Percentiles rank a stretch among this genome's conserved stretches.
These are phyloP conservation scores for Anthoceros angustus DNA, from an alignment of 225 moss, liverwort and hornwort genomes.

Conservation along the genomic window DNA sequence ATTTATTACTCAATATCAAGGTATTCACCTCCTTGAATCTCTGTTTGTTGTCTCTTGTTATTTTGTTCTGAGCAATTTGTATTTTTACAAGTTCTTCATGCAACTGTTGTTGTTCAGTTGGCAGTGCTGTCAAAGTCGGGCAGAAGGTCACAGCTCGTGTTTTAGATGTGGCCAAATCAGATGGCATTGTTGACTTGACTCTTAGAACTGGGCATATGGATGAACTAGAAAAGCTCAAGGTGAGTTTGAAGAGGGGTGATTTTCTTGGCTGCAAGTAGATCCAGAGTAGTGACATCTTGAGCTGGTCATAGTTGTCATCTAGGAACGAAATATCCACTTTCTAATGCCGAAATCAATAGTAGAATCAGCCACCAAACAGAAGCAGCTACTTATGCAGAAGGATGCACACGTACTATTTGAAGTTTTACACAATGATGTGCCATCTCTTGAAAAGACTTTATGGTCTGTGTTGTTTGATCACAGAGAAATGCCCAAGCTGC, in stretches of 20 bases:
- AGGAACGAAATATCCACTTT: no score
- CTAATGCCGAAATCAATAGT: constrained; percentile 24
- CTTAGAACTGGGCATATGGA: constrained; percentile 47
- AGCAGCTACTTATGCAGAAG: neutral
- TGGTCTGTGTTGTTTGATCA: constrained; percentile 4
- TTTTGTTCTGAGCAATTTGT: constrained; percentile 6
- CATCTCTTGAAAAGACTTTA: constrained; percentile 4
- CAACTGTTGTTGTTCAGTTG: constrained; percentile 23
- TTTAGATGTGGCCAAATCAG: constrained; percentile 72
- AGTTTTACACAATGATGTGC: neutral
- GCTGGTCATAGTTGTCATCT: constrained; percentile 10
- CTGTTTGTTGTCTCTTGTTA: neutral
- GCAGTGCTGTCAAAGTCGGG: constrained; percentile 65
- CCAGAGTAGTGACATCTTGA: neutral
- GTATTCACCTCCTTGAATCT: constrained; percentile 17
- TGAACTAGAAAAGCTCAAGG: constrained; percentile 16
- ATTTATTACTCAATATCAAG: constrained; percentile 74
- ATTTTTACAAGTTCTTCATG: constrained; percentile 7
- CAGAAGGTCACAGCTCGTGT: constrained; percentile 62
- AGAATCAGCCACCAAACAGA: neutral
- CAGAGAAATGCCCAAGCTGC: constrained; percentile 38
- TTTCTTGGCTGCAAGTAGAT: neutral
- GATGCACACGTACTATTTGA: no score
- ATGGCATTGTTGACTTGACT: constrained; percentile 83
- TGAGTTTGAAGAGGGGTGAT: constrained; percentile 13